Conservation (phyloP, 2,329 filamentous ascomycete genomes). For the Xylaria sp. region DNA sequence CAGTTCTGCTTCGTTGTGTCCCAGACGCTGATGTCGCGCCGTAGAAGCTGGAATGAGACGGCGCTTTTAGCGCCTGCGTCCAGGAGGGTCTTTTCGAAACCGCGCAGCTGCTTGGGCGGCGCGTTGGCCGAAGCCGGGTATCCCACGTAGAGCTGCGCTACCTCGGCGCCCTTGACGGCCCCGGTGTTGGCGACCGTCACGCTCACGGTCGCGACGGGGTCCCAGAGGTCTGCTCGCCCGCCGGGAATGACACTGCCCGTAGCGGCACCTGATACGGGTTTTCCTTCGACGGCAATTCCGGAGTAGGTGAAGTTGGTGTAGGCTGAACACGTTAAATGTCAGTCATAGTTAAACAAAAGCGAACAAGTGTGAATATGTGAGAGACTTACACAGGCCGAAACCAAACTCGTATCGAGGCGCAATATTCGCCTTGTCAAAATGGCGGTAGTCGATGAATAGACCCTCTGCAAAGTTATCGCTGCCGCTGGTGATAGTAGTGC, state of each 20-base stretch:
- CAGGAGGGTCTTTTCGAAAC: conserved; percentile 70
- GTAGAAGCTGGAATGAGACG: conserved; percentile 64
- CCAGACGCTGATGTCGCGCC: conserved; percentile 74
- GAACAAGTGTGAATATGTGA: neutral
- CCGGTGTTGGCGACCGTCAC: conserved; percentile 75
- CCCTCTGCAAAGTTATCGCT: conserved; percentile 69
- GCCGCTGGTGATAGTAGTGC: conserved; percentile 49
- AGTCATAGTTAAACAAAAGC: neutral
- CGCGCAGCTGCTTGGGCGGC: conserved; percentile 65
- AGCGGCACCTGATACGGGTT: conserved; percentile 54
- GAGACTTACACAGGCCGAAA: conserved; percentile 65
- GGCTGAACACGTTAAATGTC: conserved; percentile 52
- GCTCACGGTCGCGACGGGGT: conserved; percentile 61
- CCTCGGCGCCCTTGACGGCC: conserved; percentile 68
- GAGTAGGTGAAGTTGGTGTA: conserved; percentile 76
- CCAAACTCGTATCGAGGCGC: conserved; percentile 72
- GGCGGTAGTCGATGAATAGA: conserved; percentile 72
- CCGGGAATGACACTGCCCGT: conserved; percentile 55
- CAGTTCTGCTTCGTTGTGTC: conserved; percentile 69
- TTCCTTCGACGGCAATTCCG: conserved; percentile 56
- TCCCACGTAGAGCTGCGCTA: conserved; percentile 70
- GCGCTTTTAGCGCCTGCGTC: conserved; percentile 58
- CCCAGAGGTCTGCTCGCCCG: conserved; percentile 59
- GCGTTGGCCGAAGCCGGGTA: conserved; percentile 55
- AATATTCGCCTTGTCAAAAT: conserved; percentile 68